A percentile compares a stretch with the other conserved stretches of the same genome.
Evolutionary conservation across 177 flowering plant genomes (phyloP).

Genomic region (Tripterygium wilfordii): DNA sequence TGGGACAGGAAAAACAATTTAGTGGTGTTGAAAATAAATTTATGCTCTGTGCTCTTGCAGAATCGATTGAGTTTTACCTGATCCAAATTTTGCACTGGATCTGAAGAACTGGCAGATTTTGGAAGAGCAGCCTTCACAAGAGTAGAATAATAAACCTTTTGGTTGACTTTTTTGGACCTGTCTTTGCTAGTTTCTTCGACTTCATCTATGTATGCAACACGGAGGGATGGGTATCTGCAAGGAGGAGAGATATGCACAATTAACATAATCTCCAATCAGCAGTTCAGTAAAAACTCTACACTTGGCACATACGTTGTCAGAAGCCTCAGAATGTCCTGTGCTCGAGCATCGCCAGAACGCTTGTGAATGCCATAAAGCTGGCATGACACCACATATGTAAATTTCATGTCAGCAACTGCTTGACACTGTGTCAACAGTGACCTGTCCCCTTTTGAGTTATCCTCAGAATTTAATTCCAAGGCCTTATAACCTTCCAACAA

Average conservation of each 20-base stretch:
- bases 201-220: conserved; percentile 99
- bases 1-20: too few relatives aligned
- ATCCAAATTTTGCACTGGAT: conserved; percentile 74
- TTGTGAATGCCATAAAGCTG: conserved; percentile 92
- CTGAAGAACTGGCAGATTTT: conserved; percentile 56
- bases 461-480: conserved; percentile 64
- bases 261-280: not conserved
- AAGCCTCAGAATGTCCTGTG: conserved; percentile 78
- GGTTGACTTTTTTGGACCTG: conserved; percentile 47
- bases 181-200: conserved; percentile 79
- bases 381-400: conserved; percentile 93
- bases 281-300: not conserved
- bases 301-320: conserved; percentile 61
- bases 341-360: conserved; percentile 77
- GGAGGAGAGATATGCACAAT: conserved; percentile 1
- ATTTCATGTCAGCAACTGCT: conserved; percentile 98
- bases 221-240: conserved; percentile 86
- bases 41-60: not conserved
- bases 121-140: conserved; percentile 86
- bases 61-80: conserved; percentile 46
- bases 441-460: conserved; percentile 63
- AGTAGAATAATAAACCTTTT: conserved; percentile 79
- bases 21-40: too few relatives aligned
- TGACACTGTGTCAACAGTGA: conserved; percentile 84
- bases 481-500: conserved; percentile 96